Evolutionary conservation across 192 early-diverging fungal species (phyloP), one percentile per base, ranked within the genome.

Genomic region (Pilobolus umbonatus): DNA sequence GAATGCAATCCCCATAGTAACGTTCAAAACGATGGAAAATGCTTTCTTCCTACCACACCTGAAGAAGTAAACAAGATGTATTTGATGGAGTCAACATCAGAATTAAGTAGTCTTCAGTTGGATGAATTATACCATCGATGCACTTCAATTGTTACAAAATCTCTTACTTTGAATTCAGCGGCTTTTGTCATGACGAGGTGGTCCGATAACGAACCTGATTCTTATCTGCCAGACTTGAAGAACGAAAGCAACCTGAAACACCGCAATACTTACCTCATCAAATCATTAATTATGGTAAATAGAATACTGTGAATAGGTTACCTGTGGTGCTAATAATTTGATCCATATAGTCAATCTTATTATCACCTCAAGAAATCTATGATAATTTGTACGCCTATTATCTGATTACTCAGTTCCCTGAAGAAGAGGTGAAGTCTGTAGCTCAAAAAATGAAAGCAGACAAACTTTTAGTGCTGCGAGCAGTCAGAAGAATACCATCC

Each of bases 331-430:
- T 14, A 24, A 36, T 3, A 25, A 12, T 38, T 38, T 25, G 14
- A 31, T 15, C 22, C 0, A 36, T 36, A 21, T 55, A 55, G 52
- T 38, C 38, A 35, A 39, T 36, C 24, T 35, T 55, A 22, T 21
- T 55, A 22, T 24, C 52, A 12, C 32, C 52, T 14, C 32, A 55
- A 36, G 32, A 55, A 21, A 36, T 1, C 7, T 55, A 55, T 55
- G 52, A 55, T 21, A 30, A 30, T 25, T 55, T 11, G 11, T 3
- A 26, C 1, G 32, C 52, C 4, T 55, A 39, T 55, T 25, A 9
- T 9, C 6, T 36, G 17, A n/a, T 55, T 7, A 8, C n/a, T 36
- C 14, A 3, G 24, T 55, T 55, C 21, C 8, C 28, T 36, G 35
- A 36, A 21, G 32, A 39, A 2, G 4, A 1, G n/a, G 4, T 9